Evolutionary conservation across 768 basidiomycete species (phyloP), one percentile per base, ranked within the genome.

Genomic region (Suillus lakei): DNA sequence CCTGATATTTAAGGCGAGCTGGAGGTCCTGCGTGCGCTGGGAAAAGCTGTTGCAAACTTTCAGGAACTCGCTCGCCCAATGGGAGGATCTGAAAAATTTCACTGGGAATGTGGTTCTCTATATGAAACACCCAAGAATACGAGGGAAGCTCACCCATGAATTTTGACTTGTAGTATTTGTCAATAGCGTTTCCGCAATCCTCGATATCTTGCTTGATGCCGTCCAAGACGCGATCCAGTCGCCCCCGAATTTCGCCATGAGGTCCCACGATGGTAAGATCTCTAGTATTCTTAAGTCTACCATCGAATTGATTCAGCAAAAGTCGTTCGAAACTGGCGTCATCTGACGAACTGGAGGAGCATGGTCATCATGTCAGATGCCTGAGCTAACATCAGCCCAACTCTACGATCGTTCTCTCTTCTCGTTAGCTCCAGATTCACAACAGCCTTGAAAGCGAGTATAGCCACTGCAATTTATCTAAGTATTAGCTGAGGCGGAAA

Each of bases 341-440:
- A 1, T 1, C 5, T 21, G 10, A 70, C 83, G 10, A 61, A 83
- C 84, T 84, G 79, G 18, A 84, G 75, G 23, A 86, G 78, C 2
- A 76, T 76, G 16, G 70, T 63, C 80, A 87, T 83, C 77, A 84
- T 79, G 48, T 85, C 78, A 64, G 77, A 79, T 84, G 87, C 87
- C 66, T 84, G 80, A 10, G 82, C 70, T 43, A 83, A 82, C 7
- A 88, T 74, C 4, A 78, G 73, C 2, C 81, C 64, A 8, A 86
- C 78, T 65, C 84, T 85, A 63, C 78, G 80, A 62, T 87, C 82
- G 61, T 88, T 87, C 32, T 85, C 84, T 28, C 82, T 74, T 28
- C 85, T 76, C 3, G 81, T 82, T 62, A 82, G 62, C 61, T 86
- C 85, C 41, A 87, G 73, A 21, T 80, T 79, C 32, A 85, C 77